Base-by-base conservation (phyloP, 106 monocot genomes). In the Dendrobium chrysotoxum region DNA sequence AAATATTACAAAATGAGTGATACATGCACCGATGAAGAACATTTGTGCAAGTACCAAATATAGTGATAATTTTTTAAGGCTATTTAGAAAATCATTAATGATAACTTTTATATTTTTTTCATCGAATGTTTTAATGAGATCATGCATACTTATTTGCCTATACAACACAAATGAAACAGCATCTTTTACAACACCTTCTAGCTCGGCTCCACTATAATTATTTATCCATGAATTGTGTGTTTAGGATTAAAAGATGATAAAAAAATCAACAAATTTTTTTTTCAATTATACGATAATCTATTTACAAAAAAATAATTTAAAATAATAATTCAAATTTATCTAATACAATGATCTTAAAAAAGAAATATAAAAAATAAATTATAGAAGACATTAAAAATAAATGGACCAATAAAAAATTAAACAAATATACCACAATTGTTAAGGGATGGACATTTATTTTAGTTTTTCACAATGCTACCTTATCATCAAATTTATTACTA, bases 181-280 rank as follows among this genome's bases (percentile, higher is more conserved):
- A 88, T 95, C 95, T 83, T 92, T 99, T 23, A 99, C 98, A 78
- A 99, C 95, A 79, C 98, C 95, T 89, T 99, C 92, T 71, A 95
- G 81, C 83, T 99, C 95, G 44, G 98, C 95, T 86, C 98, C 95
- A 88, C 95, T 99, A 75, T 90, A 95, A 76, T 99, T 99, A 83
- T 99, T 99, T 50, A 92, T 92, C 2, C 98, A 75, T 71, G 95
- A 89, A 93, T 95, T 99, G 82, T 81, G 86, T 25, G 15, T 53
- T 71, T 53, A 84, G 41, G 54, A 85, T 67, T 16, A 74, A 18
- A 39, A 41, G 28, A 10, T 5, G 10, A 20, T 16, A 35, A 35
- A 20, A 45, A 17, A 77, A 28, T 11, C 7, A 77, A 12, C 3
- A 47, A 50, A 28, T 13, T 4, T 35, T 35, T 35, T 35, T 53